Evolutionary conservation across 2,329 filamentous ascomycete genomes (phyloP), one percentile per base, ranked within the genome.

Genomic region (Colletotrichum spaethianum): DNA sequence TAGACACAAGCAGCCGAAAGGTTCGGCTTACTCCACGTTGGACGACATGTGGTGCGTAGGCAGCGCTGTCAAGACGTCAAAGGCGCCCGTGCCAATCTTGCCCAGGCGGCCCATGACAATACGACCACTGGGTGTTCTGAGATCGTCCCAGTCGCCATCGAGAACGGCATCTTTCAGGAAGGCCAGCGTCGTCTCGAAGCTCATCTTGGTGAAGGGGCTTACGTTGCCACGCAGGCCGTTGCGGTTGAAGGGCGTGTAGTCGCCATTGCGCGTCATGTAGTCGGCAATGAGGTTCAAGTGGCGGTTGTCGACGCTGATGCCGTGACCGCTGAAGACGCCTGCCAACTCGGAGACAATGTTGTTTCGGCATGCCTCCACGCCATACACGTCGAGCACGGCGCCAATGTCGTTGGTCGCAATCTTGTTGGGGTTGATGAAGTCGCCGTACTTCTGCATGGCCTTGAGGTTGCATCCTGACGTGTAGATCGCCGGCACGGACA

Each of bases 121-220:
- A 71, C 96, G 90, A 74, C 94, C 92, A 81, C 93, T 96, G 0
- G 97, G 96, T 72, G 93, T 95, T 72, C 89, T 91, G 73, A 99
- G 85, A 78, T 96, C 93, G 82, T 99, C 96, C 88, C 91, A 94
- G 82, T 98, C 96, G 61, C 94, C 92, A 78, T 97, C 94, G 70
- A 97, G 86, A 33, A 98, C 93, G 1, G 96, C 95, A 79, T 98
- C 96, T 82, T 93, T 95, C 78, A 99, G 87, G 86, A 98, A 98
- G 0, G 93, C 92, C 48, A 98, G 89, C 2, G 96, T 99, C 4
- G 96, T 99, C 88, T 99, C 96, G 84, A 98, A 99, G 82, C 94
- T 97, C 96, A 98, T 98, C 88, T 98, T 98, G 83, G 96, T 96
- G 77, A 99, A 96, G 0, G 96, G 95, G 75, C 92, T 95, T 36